Evolutionary conservation across 495 filamentous ascomycete species (phyloP).

Genomic region (Usnea hakonensis): DNA sequence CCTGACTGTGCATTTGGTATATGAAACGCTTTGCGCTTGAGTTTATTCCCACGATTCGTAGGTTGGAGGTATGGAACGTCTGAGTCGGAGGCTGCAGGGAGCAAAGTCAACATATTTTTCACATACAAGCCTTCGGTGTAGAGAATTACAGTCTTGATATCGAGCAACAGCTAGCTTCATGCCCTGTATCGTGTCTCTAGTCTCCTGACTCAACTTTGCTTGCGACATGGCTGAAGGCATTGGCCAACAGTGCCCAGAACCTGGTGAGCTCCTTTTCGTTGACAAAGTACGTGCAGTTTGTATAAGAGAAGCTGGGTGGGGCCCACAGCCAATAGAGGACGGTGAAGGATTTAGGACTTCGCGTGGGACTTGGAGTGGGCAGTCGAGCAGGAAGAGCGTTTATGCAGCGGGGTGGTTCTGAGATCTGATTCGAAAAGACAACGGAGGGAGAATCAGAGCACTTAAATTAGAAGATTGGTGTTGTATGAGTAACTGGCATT

Average conservation of each 20-base stretch:
- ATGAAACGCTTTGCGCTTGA: constrained; percentile 73
- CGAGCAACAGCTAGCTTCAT: constrained; percentile 67
- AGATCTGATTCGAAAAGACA: not conserved
- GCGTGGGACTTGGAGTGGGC: not conserved
- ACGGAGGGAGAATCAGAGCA: not conserved
- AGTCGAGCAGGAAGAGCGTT: not conserved
- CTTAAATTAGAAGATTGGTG: not conserved
- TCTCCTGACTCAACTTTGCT: constrained; percentile 61
- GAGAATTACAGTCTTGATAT: constrained; percentile 48
- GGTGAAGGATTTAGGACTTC: not conserved
- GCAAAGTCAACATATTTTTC: constrained; percentile 2
- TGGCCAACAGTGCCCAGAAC: not conserved
- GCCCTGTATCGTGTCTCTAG: constrained; percentile 64
- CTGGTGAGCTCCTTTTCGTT: not conserved
- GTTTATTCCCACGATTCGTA: constrained; percentile 87
- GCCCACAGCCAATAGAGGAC: not conserved
- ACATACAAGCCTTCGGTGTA: not conserved
- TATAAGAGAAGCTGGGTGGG: not conserved
- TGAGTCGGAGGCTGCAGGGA: constrained; percentile 64
- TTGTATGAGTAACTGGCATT: not conserved
- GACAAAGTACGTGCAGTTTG: not conserved
- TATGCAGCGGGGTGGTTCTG: not conserved
- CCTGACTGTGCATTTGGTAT: constrained; percentile 70
- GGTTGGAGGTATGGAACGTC: constrained; percentile 72
- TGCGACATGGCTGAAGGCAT: constrained; percentile 55